These are phyloP conservation scores for Trichoderma parareesei DNA, from an alignment of 495 filamentous ascomycete genomes.

Conservation along the genomic window DNA sequence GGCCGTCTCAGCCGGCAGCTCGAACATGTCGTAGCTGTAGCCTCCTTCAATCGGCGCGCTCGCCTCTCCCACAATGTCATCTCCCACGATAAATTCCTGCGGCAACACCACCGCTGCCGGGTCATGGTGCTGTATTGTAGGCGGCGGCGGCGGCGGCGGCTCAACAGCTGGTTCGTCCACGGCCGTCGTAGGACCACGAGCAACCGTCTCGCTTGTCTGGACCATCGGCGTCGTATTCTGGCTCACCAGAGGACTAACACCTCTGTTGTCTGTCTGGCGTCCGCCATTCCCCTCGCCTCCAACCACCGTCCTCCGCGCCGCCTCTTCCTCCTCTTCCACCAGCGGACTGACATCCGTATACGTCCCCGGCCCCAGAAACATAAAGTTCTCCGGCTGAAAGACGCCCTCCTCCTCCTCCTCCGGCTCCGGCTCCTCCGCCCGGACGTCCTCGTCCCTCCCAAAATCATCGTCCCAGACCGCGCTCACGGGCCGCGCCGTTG, in stretches of 20 bases:
- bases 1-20: slow-evolving; percentile 21
- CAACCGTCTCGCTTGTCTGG: slow-evolving; percentile 1
- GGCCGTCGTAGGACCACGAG: slow-evolving; percentile 11
- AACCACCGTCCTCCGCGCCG: not conserved
- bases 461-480: slow-evolving; percentile 14
- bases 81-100: not conserved
- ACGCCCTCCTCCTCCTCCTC: slow-evolving; percentile 14
- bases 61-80: not conserved
- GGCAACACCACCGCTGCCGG: slow-evolving; percentile 13
- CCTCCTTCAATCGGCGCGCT: slow-evolving; percentile 4
- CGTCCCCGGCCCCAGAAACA: slow-evolving; percentile 32
- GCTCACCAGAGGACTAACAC: slow-evolving; percentile 7
- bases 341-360: slow-evolving; percentile 30
- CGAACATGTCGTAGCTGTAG: slow-evolving; percentile 11
- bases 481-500: slow-evolving; percentile 17
- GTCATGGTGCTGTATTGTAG: slow-evolving; percentile 14
- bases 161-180: slow-evolving; percentile 14
- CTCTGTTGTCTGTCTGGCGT: not conserved
- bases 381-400: slow-evolving; percentile 35
- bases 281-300: not conserved
- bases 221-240: slow-evolving; percentile 5
- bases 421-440: slow-evolving; percentile 18
- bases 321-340: slow-evolving; percentile 25
- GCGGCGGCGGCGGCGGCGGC: slow-evolving; percentile 23
- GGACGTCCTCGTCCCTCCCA: slow-evolving; percentile 16